phyloP scores from a whole-genome alignment of 108 stramenopile genomes.

The Licmophora abbreviata region DNA sequence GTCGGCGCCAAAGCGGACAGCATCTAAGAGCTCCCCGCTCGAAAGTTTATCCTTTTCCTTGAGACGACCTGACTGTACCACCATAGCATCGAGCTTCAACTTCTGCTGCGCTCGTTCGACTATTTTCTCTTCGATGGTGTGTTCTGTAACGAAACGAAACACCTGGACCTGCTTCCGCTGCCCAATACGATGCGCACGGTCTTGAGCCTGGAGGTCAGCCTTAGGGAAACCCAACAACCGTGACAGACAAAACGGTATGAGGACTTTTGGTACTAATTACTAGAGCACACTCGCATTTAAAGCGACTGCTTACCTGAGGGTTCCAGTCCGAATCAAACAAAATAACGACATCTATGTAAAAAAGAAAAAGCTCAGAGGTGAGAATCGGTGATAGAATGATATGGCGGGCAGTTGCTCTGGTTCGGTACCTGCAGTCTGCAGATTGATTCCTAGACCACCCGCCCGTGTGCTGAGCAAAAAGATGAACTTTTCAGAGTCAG shows the following conservation, averaged over 20 bases:
- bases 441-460: slow-evolving; percentile 92
- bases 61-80: slow-evolving; percentile 94
- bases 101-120: slow-evolving; percentile 99
- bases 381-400: neutral
- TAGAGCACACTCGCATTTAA: neutral
- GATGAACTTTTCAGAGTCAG: slow-evolving; percentile 77
- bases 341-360: slow-evolving; percentile 90
- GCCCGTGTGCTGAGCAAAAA: slow-evolving; percentile 87
- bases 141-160: slow-evolving; percentile 95
- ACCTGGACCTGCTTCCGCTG: slow-evolving; percentile 86
- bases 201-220: slow-evolving; percentile 89
- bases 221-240: neutral
- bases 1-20: slow-evolving; percentile 98
- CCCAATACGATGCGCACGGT: slow-evolving; percentile 82
- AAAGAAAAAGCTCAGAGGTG: slow-evolving; percentile 9
- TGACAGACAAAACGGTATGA: neutral
- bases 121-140: slow-evolving; percentile 98
- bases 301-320: slow-evolving; percentile 80
- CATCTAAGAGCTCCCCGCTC: slow-evolving; percentile 74
- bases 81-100: slow-evolving; percentile 99
- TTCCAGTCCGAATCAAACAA: slow-evolving; percentile 97
- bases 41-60: slow-evolving; percentile 87
- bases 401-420: neutral
- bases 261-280: neutral
- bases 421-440: slow-evolving; percentile 31